Base-by-base conservation (phyloP, 371 early-diverging fungal species). In the Nosema muscidifuracis region DNA sequence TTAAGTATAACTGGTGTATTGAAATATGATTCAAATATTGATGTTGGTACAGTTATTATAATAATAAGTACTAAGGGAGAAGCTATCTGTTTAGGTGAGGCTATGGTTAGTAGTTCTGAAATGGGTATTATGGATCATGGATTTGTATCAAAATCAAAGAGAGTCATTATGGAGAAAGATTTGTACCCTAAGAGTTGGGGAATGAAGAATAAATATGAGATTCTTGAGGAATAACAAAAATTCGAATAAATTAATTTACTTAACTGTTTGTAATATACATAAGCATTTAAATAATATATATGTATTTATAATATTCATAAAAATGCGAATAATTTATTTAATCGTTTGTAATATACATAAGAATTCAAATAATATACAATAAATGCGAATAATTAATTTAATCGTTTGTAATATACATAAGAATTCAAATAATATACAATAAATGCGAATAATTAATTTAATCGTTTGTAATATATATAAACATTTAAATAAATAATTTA, bases 51-150 rank as follows among this genome's bases (percentile, higher is more conserved):
- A 77, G 92, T 93, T 81, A 88, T 96, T 71, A 94, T 98, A 22
- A 83, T 98, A 74, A 95, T 98, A 88, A 93, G 97, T 43, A 94
- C 97, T 71, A 98, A 98, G 87, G 99, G 99, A 77, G 99, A 98
- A 83, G 99, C 99, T 34, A 91, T 98, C 76, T 97, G 96, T 38
- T 85, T 98, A 12, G 95, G 88, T 51, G 90, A 91, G 74, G 93
- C 97, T 24, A 87, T 90, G 81, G 95, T 97, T 91, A 89, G 91
- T 33, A 92, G 94, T 10, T 88, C 93, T 26, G 93, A 93, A 71
- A 92, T 98, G 90, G 90, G 88, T 30, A 88, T 92, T 9, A 88
- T 89, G 84, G 86, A 87, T 67, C 92, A 92, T 81, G 95, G 95
- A 53, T 90, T 94, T 26, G 94, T 97, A 63, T 91, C 93, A 78